Evolutionary conservation across 1,284 basidiomycete genomes (phyloP), one percentile per base, ranked within the genome.

Genomic region (Apiotrichum gracile): DNA sequence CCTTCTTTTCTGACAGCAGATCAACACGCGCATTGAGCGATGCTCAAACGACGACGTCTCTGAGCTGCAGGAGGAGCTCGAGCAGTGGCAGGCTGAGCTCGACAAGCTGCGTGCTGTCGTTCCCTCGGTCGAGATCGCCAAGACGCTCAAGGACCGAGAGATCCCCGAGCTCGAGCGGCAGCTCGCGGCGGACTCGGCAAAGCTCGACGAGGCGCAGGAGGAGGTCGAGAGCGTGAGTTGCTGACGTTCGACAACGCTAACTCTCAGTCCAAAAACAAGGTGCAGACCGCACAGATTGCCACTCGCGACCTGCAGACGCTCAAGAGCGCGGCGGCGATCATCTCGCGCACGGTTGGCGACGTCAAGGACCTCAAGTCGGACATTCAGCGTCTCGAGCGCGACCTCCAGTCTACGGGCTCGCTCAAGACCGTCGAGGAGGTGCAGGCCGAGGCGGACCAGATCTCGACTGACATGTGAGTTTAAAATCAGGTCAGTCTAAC

Each of bases 381-480:
- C 42, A 81, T 87, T 35, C 58, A 73, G n/a, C 75, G 78, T 41
- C 76, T 91, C 35, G 88, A 94, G 71, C 77, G 77, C 33, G 83
- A 86, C 37, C 78, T 97, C 13, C 76, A 80, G 22, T 76, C 80
- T 5, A 83, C 83, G 2, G 91, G 91, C 3, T 86, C 85, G 14
- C 81, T 82, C 7, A 88, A 85, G 73, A 91, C 90, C 0, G 81
- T 83, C 1, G 88, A 91, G 45, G 90, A 92, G 47, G 85, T 96
- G 3, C 87, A 94, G 68, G 75, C 68, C 24, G 85, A 92, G 64
- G 77, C 93, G 8, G 82, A 86, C 49, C 73, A 74, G 5, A 64
- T 91, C 31, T 78, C 80, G 1, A 73, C 73, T 19, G 78, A 86
- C 49, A 79, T 91, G 91, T 94, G 61, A 64, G 85, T 74, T 35